Evolutionary conservation across 768 basidiomycete species (phyloP).

Genomic region (Mycena olivaceomarginata): DNA sequence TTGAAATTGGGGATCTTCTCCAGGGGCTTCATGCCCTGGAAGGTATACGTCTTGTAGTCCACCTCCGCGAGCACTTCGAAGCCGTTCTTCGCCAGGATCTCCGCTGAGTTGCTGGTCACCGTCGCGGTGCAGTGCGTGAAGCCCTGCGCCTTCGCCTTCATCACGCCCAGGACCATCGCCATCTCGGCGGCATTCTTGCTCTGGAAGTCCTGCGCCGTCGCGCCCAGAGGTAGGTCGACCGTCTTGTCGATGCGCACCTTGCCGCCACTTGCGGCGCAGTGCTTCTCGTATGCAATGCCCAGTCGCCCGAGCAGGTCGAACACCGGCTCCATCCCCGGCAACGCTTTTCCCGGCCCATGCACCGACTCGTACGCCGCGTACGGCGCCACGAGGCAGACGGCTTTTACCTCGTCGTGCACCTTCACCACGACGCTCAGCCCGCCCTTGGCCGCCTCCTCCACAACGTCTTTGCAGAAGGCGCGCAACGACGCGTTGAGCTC

Average conservation of each 20-base stretch:
- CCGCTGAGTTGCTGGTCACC: constrained; percentile 7
- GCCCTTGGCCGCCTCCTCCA: constrained; percentile 9
- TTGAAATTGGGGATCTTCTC: constrained; percentile 8
- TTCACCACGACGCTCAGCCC: constrained; percentile 5
- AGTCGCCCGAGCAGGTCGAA: constrained; percentile 1
- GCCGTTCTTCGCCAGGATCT: constrained; percentile 2
- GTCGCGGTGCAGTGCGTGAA: constrained; percentile 3
- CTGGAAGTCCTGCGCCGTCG: constrained; percentile 6
- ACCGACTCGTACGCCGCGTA: neutral
- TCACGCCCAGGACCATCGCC: neutral
- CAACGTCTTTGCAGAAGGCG: constrained; percentile 13
- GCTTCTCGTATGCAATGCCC: constrained; percentile 12
- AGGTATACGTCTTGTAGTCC: constrained; percentile 8
- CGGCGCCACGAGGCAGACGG: constrained; percentile 7
- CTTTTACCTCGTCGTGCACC: constrained; percentile 13
- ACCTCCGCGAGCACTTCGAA: constrained; percentile 2
- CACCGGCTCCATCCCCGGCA: constrained; percentile 11
- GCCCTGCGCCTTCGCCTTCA: constrained; percentile 13
- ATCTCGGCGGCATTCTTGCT: constrained; percentile 5
- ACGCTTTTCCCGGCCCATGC: neutral
- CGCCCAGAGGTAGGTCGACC: neutral
- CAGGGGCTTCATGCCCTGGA: neutral
- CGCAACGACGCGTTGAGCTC: neutral
- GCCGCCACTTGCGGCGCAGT: constrained; percentile 8
- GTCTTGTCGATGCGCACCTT: constrained; percentile 5